Conservation (phyloP, 768 basidiomycete species). For the Lactarius akahatsu region DNA sequence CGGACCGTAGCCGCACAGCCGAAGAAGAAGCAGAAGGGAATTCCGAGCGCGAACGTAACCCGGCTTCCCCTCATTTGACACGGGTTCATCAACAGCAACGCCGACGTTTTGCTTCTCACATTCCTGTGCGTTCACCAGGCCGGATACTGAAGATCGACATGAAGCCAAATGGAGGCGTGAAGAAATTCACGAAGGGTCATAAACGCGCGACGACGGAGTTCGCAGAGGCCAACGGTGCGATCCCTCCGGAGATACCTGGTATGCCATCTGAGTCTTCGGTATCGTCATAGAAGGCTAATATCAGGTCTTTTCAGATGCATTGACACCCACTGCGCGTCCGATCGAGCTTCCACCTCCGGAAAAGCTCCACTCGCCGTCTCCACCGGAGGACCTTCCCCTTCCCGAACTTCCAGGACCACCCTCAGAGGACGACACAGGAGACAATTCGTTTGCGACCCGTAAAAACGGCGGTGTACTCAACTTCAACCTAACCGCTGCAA, state of each 20-base stretch:
- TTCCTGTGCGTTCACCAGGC: constrained; percentile 43
- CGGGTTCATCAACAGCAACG: constrained; percentile 10
- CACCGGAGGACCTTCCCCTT: constrained; percentile 59
- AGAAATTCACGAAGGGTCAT: constrained; percentile 32
- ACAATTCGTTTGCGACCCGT: constrained; percentile 32
- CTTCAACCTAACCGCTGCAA: constrained; percentile 38
- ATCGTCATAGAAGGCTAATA: constrained; percentile 27
- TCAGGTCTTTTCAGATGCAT: constrained; percentile 24
- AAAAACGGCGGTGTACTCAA: constrained; percentile 30
- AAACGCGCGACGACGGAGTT: constrained; percentile 35
- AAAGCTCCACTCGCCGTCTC: constrained; percentile 41
- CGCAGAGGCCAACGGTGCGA: constrained; percentile 31
- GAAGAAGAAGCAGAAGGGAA: constrained; percentile 13
- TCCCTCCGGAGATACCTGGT: constrained; percentile 30
- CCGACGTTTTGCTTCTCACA: not conserved
- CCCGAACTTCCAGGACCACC: constrained; percentile 68
- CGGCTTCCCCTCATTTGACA: constrained; percentile 5
- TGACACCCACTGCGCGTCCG: constrained; percentile 24
- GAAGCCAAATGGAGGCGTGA: constrained; percentile 21
- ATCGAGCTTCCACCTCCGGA: constrained; percentile 24
- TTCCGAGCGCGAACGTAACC: constrained; percentile 6
- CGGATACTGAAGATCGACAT: constrained; percentile 35
- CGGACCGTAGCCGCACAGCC: constrained; percentile 17
- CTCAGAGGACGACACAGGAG: constrained; percentile 46
- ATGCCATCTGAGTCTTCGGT: constrained; percentile 25